A percentile compares a stretch with the other conserved stretches of the same genome.
Conservation (phyloP, 345 rosid genomes). For the Lumnitzera racemosa region DNA sequence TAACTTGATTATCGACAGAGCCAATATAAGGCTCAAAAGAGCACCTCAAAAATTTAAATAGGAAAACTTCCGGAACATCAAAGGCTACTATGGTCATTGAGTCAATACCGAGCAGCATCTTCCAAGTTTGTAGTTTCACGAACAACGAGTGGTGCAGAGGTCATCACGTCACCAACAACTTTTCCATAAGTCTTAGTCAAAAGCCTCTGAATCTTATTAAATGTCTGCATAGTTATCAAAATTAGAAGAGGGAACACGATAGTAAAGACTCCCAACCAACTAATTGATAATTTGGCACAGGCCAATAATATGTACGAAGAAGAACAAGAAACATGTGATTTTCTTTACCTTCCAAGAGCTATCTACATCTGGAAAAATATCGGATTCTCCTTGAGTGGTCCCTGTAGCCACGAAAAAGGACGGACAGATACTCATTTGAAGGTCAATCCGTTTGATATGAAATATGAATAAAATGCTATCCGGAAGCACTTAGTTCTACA, state of each 20-base stretch:
- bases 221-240: constrained; percentile 38
- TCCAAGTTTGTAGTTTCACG: constrained; percentile 70
- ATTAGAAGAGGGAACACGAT: constrained; percentile 14
- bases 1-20: too few species aligned
- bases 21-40: neutral
- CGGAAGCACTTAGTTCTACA: too few species aligned
- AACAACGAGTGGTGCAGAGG: constrained; percentile 75
- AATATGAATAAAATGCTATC: too few species aligned
- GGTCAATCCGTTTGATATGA: too few species aligned
- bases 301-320: neutral
- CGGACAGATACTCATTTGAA: constrained; percentile 2
- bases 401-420: constrained; percentile 35
- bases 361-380: constrained; percentile 73
- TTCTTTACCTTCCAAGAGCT: constrained; percentile 83
- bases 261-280: neutral
- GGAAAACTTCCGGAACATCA: neutral
- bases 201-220: constrained; percentile 73
- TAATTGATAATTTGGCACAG: neutral
- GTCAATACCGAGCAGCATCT: constrained; percentile 75
- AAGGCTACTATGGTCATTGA: neutral
- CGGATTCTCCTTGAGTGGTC: constrained; percentile 45
- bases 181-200: constrained; percentile 71
- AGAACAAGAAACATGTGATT: neutral
- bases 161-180: constrained; percentile 94
- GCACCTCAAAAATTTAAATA: neutral